Base-by-base conservation (phyloP, 2,329 filamentous ascomycete genomes). In the Ophiostoma sp. region DNA sequence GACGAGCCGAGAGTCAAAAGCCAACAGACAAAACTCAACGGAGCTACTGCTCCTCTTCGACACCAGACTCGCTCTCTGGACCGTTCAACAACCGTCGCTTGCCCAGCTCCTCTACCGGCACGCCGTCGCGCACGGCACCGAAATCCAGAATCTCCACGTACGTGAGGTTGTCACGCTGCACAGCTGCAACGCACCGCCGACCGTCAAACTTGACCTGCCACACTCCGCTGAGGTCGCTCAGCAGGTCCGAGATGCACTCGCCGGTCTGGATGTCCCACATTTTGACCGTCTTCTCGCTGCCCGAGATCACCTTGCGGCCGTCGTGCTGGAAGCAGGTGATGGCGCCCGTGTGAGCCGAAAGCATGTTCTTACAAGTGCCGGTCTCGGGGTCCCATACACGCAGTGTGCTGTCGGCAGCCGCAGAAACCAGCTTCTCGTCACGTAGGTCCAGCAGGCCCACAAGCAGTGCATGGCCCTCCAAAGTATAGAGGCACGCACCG, bases 111-210 rank as follows among this genome's bases (percentile, higher is more conserved):
- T 55, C 47, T 14, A 44, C n/a, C 3, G 65, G 65, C 40, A 66
- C 65, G 40, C 65, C 65, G 75, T 99, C 95, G 73, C 95, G 89
- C 64, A 91, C 89, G 72, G 95, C 95, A 69, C 95, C 95, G 79
- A 98, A 99, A 79, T 99, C 95, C 70, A 99, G 89, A 72, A 99
- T 94, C 95, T 99, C 95, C 69, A 99, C 93, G 77, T 96, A 99
- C 27, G 95, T 99, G 74, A 97, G 80, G 74, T 88, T 89, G 72
- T 97, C 92, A 68, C 95, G 87, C 81, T 99, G 95, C 68, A 99
- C 95, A 62, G 95, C 95, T 70, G 95, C 95, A 69, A 99, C 95
- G 77, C 95, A 99, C 77, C 94, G 86, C 73, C 95, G 85, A 76
- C 96, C 92, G 75, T 99, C 93, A 79, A 99, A 99, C 75, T 95